phyloP scores from a whole-genome alignment of 805 yeast species.

The Danielia oregonensis region DNA sequence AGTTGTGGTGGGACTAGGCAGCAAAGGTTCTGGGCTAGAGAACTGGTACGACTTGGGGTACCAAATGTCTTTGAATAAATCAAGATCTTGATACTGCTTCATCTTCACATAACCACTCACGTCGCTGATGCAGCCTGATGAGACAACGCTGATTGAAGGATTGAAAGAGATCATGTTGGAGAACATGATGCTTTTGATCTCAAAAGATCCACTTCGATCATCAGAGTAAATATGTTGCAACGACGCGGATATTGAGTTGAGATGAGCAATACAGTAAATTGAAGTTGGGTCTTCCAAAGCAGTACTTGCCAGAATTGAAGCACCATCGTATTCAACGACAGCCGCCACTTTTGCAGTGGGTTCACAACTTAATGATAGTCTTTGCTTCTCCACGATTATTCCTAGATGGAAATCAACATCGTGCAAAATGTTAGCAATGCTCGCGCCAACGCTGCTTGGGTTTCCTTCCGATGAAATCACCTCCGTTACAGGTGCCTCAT shows the following conservation, averaged over 20 bases:
- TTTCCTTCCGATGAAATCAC: not conserved
- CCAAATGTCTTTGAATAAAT: conserved; percentile 83
- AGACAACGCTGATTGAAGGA: conserved; percentile 37
- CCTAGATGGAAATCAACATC: conserved; percentile 62
- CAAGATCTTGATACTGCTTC: conserved; percentile 83
- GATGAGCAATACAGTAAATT: conserved; percentile 24
- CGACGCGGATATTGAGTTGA: conserved; percentile 62
- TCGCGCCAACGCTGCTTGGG: conserved; percentile 1
- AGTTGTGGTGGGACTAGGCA: not conserved
- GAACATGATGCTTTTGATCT: conserved; percentile 42
- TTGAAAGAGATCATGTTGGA: conserved; percentile 47
- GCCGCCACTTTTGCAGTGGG: conserved; percentile 94
- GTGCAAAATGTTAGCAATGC: conserved; percentile 32
- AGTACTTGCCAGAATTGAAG: conserved; percentile 56
- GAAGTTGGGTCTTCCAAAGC: conserved; percentile 19
- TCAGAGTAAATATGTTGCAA: conserved; percentile 89
- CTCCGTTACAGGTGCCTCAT: not conserved
- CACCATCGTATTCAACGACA: conserved; percentile 65
- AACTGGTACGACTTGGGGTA: conserved; percentile 34
- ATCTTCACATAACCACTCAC: conserved; percentile 65
- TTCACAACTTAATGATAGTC: conserved; percentile 77
- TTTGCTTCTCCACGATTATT: conserved; percentile 67
- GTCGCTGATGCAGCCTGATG: conserved; percentile 51
- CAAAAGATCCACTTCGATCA: conserved; percentile 75
- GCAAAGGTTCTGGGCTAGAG: conserved; percentile 1